A percentile compares a stretch with the other conserved stretches of the same genome.
Conservation (phyloP, 352 stramenopile genomes). For the Phytophthora ramorum region DNA sequence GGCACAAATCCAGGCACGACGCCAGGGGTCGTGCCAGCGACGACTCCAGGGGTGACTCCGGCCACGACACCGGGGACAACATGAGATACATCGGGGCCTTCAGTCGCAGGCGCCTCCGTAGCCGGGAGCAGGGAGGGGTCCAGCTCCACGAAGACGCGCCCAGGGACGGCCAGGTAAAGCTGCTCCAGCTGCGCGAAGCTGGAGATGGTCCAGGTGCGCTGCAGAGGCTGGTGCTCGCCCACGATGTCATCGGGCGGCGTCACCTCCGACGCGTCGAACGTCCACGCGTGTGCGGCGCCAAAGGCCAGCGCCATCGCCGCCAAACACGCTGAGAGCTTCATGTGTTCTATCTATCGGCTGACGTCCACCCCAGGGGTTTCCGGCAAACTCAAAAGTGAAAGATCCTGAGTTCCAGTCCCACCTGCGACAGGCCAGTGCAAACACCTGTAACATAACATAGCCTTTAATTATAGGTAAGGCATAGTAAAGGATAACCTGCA, state of each 20-base stretch:
- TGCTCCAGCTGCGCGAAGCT: slow-evolving; percentile 50
- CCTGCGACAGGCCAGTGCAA: slow-evolving; percentile 26
- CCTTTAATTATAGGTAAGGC: not conserved
- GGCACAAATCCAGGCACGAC: no score
- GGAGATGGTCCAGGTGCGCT: slow-evolving; percentile 51
- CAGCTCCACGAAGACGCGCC: slow-evolving; percentile 64
- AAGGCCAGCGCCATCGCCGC: slow-evolving; percentile 30
- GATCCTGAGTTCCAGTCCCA: slow-evolving; percentile 28
- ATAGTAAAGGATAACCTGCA: not conserved
- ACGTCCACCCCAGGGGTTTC: not conserved
- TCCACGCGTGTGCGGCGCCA: slow-evolving; percentile 32
- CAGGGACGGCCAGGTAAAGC: slow-evolving; percentile 58
- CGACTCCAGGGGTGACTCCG: not conserved
- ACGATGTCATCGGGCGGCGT: slow-evolving; percentile 32
- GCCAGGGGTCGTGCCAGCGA: no score
- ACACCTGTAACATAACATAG: not conserved
- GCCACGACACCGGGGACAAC: not conserved
- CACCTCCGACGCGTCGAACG: slow-evolving; percentile 43
- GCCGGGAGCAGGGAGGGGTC: slow-evolving; percentile 40
- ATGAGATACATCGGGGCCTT: not conserved
- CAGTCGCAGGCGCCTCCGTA: slow-evolving; percentile 20
- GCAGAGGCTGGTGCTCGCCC: slow-evolving; percentile 49
- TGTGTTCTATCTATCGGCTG: slow-evolving; percentile 1
- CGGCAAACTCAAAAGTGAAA: slow-evolving; percentile 28
- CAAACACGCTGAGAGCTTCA: slow-evolving; percentile 37